A percentile compares a stretch with the other conserved stretches of the same genome.
Conservation (phyloP, 2,329 filamentous ascomycete genomes). For the Diaporthe eres region DNA sequence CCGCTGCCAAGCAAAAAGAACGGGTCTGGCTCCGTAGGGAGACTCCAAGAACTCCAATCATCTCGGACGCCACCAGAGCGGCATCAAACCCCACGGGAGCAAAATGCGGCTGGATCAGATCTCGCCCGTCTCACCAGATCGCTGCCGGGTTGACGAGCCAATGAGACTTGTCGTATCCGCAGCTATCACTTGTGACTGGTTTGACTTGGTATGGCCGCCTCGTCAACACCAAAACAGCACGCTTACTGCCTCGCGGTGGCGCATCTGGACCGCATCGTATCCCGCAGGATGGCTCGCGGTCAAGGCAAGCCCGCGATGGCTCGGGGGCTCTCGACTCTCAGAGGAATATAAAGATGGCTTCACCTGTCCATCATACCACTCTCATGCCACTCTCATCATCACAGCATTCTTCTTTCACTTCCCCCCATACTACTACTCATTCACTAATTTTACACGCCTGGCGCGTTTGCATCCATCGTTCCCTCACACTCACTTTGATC, state of each 20-base stretch:
- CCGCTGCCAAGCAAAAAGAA: not conserved
- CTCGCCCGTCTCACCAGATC: conserved; percentile 4
- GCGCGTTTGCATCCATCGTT: conserved; percentile 21
- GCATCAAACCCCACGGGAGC: conserved; percentile 18
- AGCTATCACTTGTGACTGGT: conserved; percentile 8
- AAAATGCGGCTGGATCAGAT: conserved; percentile 11
- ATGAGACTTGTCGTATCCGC: not conserved
- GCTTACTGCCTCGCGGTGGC: conserved; percentile 6
- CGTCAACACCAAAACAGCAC: conserved; percentile 9
- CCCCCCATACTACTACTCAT: conserved; percentile 5
- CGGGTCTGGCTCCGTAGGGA: conserved; percentile 4
- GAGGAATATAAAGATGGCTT: conserved; percentile 16
- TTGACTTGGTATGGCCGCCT: conserved; percentile 27
- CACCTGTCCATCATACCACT: conserved; percentile 13
- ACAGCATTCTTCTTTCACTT: conserved; percentile 17
- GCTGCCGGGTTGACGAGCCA: not conserved
- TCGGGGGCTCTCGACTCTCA: not conserved
- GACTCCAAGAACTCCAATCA: not conserved
- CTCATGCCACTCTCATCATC: conserved; percentile 26
- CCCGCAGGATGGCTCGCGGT: conserved; percentile 17
- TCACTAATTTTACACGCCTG: conserved; percentile 31
- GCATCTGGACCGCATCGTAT: conserved; percentile 5
- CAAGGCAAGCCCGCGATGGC: not conserved
- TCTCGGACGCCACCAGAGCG: not conserved
- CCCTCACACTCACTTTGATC: conserved; percentile 25